Conservation (phyloP, 148 eudicot species). For the Cornus florida region DNA sequence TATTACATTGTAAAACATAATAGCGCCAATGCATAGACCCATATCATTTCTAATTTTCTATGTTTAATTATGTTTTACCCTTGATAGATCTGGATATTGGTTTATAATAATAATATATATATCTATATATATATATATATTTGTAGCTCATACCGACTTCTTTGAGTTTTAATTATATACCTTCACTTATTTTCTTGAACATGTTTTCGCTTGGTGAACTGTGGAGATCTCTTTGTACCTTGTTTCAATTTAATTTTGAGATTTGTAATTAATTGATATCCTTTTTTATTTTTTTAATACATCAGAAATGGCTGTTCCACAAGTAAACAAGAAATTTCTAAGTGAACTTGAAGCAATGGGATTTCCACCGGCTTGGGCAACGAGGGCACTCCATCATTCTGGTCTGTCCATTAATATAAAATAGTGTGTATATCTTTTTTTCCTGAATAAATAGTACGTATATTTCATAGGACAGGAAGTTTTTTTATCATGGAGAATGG, state of each 20-base stretch:
- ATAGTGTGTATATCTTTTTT: too few relatives aligned
- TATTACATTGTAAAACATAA: background rate
- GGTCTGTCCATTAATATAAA: slow-evolving; percentile 40
- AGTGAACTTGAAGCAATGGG: slow-evolving; percentile 75
- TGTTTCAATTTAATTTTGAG: background rate
- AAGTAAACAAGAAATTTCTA: slow-evolving; percentile 58
- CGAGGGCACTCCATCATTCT: slow-evolving; percentile 63
- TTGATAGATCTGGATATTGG: background rate
- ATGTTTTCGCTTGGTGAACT: background rate
- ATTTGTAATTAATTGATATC: background rate
- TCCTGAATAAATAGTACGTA: too few relatives aligned
- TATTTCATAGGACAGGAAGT: too few relatives aligned
- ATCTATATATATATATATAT: background rate
- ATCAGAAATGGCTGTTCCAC: slow-evolving; percentile 64
- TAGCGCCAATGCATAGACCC: background rate
- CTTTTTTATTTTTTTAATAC: background rate
- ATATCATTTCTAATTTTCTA: background rate
- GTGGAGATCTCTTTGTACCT: background rate
- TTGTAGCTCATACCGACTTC: background rate
- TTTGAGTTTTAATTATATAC: background rate
- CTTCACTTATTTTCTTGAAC: background rate
- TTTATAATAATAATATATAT: background rate
- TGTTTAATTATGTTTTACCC: background rate
- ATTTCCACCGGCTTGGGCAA: slow-evolving; percentile 57
- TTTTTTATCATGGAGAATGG: too few relatives aligned